Conservation (phyloP, 1,284 basidiomycete species). For the Naganishia liquefaciens region DNA sequence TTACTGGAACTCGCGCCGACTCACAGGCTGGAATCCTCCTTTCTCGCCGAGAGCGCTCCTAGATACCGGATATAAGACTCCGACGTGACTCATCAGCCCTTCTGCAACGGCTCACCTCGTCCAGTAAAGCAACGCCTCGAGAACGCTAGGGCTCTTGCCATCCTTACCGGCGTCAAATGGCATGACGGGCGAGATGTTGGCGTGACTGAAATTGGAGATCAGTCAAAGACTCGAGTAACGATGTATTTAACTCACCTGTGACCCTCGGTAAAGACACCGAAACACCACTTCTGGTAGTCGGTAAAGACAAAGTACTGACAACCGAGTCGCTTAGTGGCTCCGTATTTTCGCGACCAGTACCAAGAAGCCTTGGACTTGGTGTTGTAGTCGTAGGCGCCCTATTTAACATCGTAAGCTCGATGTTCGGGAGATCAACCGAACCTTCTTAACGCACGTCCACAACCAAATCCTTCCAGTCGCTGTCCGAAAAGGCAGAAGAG, state of each 20-base stretch:
- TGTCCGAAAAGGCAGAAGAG: slow-evolving; percentile 49
- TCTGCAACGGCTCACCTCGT: slow-evolving; percentile 41
- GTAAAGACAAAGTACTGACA: slow-evolving; percentile 53
- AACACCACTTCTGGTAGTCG: slow-evolving; percentile 55
- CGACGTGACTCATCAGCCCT: background rate
- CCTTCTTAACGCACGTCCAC: slow-evolving; percentile 48
- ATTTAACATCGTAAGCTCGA: background rate
- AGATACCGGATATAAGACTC: background rate
- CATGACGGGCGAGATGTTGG: slow-evolving; percentile 47
- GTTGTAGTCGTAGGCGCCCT: slow-evolving; percentile 54
- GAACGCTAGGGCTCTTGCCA: slow-evolving; percentile 43
- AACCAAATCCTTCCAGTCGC: slow-evolving; percentile 54
- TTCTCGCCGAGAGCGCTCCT: slow-evolving; percentile 43
- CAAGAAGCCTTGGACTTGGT: slow-evolving; percentile 54
- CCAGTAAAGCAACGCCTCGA: slow-evolving; percentile 53
- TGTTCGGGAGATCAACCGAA: too few relatives aligned
- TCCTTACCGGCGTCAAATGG: slow-evolving; percentile 36
- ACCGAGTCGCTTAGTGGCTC: slow-evolving; percentile 49
- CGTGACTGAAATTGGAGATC: slow-evolving; percentile 35
- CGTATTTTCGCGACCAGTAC: slow-evolving; percentile 54
- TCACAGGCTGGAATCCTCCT: slow-evolving; percentile 39
- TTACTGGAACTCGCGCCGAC: slow-evolving; percentile 13
- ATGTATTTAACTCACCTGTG: slow-evolving; percentile 29
- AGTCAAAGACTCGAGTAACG: background rate
- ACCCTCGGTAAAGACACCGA: slow-evolving; percentile 52